Evolutionary conservation across 2,329 filamentous ascomycete genomes (phyloP).

Genomic region (Hansfordia pulvinata): DNA sequence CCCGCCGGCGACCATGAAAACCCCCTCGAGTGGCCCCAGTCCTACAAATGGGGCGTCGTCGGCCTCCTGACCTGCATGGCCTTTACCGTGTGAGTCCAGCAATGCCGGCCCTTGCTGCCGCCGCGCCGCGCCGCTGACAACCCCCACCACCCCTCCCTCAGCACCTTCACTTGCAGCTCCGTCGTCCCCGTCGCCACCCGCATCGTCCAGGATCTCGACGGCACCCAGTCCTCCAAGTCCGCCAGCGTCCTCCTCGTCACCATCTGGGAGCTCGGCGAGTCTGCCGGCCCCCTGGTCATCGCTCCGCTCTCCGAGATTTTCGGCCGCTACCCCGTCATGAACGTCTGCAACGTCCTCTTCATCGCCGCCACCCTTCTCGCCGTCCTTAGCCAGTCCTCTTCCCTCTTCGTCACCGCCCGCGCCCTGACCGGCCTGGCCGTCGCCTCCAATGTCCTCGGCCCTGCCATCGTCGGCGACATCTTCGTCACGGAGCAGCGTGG

Average conservation of each 20-base stretch:
- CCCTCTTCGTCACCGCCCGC: conserved; percentile 36
- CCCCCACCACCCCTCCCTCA: conserved; percentile 8
- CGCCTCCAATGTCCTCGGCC: conserved; percentile 49
- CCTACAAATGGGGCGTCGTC: conserved; percentile 41
- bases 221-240: conserved; percentile 24
- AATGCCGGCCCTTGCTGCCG: background rate
- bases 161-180: conserved; percentile 43
- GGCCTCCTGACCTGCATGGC: conserved; percentile 36
- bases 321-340: conserved; percentile 41
- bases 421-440: conserved; percentile 48
- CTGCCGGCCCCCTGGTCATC: conserved; percentile 44
- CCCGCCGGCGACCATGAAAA: conserved; percentile 32
- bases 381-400: conserved; percentile 28
- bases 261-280: conserved; percentile 56
- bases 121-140: background rate
- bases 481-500: conserved; percentile 43
- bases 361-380: conserved; percentile 30
- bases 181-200: conserved; percentile 37
- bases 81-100: conserved; percentile 35
- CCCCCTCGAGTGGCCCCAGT: conserved; percentile 35
- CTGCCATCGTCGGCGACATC: conserved; percentile 50
- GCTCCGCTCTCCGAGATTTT: conserved; percentile 49
- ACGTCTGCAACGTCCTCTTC: conserved; percentile 36
- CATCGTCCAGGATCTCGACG: conserved; percentile 33
- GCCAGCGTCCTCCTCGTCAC: conserved; percentile 51